Percentiles rank a stretch among this genome's conserved stretches.
Evolutionary conservation across 2,329 filamentous ascomycete species (phyloP).

Genomic region (Cytospora paraplurivora): DNA sequence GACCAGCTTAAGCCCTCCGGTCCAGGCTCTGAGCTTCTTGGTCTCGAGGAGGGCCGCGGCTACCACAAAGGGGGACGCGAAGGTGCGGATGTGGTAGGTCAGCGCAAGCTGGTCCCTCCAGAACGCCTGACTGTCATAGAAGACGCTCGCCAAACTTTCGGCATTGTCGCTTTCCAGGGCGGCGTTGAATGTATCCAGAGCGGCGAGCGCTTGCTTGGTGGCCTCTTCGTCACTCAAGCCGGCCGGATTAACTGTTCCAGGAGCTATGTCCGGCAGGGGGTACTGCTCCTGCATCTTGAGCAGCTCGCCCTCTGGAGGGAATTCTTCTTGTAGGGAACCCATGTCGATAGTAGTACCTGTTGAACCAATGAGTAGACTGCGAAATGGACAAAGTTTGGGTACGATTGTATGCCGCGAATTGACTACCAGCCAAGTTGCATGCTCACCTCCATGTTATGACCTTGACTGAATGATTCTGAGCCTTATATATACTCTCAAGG

Average conservation of each 20-base stretch:
- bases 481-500: no score
- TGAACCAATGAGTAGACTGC: no score
- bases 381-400: neutral
- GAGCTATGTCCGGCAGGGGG: slow-evolving; percentile 1
- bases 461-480: no score
- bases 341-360: neutral
- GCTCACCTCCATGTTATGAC: neutral
- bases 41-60: slow-evolving; percentile 14
- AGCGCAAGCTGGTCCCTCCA: slow-evolving; percentile 42
- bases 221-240: slow-evolving; percentile 22
- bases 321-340: neutral
- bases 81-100: slow-evolving; percentile 43
- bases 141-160: slow-evolving; percentile 33
- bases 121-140: slow-evolving; percentile 38
- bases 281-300: slow-evolving; percentile 3
- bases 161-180: slow-evolving; percentile 32
- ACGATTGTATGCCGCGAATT: neutral
- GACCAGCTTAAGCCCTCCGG: neutral
- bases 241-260: slow-evolving; percentile 15
- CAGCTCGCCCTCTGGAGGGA: slow-evolving; percentile 14
- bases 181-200: slow-evolving; percentile 30
- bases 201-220: slow-evolving; percentile 11
- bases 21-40: slow-evolving; percentile 4
- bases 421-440: neutral
- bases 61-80: slow-evolving; percentile 31